Conservation (phyloP, 176 grass and related monocot species). For the Cenchrus purpureus region DNA sequence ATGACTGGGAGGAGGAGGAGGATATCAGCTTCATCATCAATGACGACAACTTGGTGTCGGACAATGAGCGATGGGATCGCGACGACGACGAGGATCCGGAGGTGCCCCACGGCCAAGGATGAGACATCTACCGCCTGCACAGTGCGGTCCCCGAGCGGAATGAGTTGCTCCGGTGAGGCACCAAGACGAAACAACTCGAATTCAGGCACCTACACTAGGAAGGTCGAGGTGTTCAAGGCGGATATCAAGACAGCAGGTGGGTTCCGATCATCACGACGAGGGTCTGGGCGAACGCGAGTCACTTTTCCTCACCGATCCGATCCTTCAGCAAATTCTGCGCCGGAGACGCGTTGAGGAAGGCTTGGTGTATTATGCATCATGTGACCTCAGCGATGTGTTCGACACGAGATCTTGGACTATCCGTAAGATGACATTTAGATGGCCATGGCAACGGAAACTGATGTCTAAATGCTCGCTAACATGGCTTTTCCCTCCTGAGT, state of each 20-base stretch:
- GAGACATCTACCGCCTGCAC: neutral
- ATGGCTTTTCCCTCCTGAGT: slow-evolving; percentile 5
- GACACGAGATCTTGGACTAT: neutral
- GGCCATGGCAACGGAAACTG: neutral
- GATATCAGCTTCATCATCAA: neutral
- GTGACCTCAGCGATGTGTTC: neutral
- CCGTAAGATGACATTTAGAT: neutral
- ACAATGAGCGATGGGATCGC: neutral
- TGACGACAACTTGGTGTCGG: neutral
- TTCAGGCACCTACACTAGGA: neutral
- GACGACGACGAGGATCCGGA: no score
- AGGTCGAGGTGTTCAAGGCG: neutral
- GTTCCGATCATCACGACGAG: neutral
- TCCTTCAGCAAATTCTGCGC: neutral
- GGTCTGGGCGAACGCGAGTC: neutral
- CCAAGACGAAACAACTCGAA: neutral
- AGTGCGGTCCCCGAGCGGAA: neutral
- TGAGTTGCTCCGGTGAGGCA: neutral
- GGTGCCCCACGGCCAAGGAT: neutral
- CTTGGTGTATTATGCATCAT: neutral
- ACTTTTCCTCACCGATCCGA: neutral
- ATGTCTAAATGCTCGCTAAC: accelerated
- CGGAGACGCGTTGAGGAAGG: neutral
- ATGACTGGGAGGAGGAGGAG: neutral
- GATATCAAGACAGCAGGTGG: neutral